Evolutionary conservation across 108 stramenopile species (phyloP).

Genomic region (Cyclotella choctawhatcheeana): DNA sequence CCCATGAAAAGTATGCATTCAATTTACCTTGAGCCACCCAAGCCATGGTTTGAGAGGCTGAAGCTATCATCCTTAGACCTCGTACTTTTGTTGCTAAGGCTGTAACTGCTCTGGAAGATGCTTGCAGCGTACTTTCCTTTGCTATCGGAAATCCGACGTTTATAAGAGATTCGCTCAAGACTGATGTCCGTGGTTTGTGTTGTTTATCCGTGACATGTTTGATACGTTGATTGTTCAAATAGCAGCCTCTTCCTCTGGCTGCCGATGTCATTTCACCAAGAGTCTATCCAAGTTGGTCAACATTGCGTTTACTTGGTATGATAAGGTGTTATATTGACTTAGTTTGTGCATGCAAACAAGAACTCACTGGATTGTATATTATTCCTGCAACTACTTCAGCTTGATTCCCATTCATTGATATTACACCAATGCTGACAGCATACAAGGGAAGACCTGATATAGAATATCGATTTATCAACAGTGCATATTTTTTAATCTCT

Average conservation of each 20-base stretch:
- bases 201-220: constrained; percentile 41
- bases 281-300: too few species aligned
- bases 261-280: constrained; percentile 77
- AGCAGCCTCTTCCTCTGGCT: constrained; percentile 69
- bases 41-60: constrained; percentile 79
- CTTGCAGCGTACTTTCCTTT: constrained; percentile 68
- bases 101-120: constrained; percentile 66
- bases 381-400: constrained; percentile 74
- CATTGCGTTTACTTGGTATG: too few species aligned
- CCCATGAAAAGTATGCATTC: constrained; percentile 80
- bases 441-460: constrained; percentile 73
- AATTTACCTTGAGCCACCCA: constrained; percentile 86
- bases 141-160: constrained; percentile 80
- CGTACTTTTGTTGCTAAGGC: constrained; percentile 76
- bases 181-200: constrained; percentile 28
- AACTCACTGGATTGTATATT: constrained; percentile 72
- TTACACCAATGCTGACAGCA: constrained; percentile 72
- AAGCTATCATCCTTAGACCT: constrained; percentile 83
- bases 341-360: too few species aligned
- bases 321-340: too few species aligned
- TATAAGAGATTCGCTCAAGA: constrained; percentile 48
- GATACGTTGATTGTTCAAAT: constrained; percentile 66
- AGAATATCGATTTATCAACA: too few species aligned
- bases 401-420: constrained; percentile 53
- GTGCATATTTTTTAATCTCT: too few species aligned